A percentile compares a stretch with the other conserved stretches of the same genome.
phyloP scores from a whole-genome alignment of 2,329 filamentous ascomycete species.

The Pseudogymnoascus sp. region DNA sequence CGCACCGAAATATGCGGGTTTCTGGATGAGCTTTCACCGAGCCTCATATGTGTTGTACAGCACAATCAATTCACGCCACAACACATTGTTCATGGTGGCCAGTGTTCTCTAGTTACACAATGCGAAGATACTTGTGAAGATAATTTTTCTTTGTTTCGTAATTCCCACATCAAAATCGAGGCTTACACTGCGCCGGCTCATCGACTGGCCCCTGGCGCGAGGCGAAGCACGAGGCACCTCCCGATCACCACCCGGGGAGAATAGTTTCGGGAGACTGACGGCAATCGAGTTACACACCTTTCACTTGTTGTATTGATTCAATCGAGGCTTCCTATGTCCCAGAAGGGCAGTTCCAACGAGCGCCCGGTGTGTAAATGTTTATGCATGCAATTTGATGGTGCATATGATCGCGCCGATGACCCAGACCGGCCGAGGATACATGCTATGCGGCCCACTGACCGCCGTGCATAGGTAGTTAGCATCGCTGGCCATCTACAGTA shows the following conservation, averaged over 20 bases:
- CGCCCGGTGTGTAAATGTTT: neutral
- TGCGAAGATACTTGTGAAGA: neutral
- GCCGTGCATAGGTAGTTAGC: neutral
- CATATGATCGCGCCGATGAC: neutral
- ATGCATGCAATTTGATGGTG: neutral
- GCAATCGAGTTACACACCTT: neutral
- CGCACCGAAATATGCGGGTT: neutral
- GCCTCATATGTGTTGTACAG: neutral
- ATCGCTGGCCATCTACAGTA: neutral
- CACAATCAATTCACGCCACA: neutral
- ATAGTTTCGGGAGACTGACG: neutral
- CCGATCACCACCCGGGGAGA: neutral
- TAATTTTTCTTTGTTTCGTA: neutral
- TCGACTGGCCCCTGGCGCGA: neutral
- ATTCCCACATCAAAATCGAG: neutral
- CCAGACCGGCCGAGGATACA: neutral
- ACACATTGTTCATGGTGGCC: neutral
- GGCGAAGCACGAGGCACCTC: neutral
- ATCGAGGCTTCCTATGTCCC: neutral
- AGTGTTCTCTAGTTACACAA: neutral
- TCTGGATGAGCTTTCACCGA: neutral
- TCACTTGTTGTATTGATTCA: neutral
- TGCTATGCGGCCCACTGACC: neutral
- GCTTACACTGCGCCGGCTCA: neutral
- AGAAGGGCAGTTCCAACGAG: neutral